Percentiles rank a stretch among this genome's conserved stretches.
These are phyloP conservation scores for Suillus fuscotomentosus DNA, from an alignment of 768 basidiomycete genomes.

Conservation along the genomic window DNA sequence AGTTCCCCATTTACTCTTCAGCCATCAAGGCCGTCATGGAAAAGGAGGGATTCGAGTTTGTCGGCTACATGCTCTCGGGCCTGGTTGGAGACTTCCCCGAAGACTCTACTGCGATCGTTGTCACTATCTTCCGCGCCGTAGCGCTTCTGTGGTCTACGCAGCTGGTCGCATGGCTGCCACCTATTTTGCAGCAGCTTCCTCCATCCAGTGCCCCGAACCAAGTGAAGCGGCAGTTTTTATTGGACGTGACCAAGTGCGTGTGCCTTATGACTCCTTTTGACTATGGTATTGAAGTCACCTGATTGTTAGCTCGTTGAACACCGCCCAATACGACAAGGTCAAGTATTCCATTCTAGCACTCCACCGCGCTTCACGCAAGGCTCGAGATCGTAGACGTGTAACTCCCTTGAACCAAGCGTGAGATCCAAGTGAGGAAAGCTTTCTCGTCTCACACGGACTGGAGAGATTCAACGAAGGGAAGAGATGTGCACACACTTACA, in stretches of 20 bases:
- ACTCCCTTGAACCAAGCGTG: constrained; percentile 26
- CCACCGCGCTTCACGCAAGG: constrained; percentile 73
- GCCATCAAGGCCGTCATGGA: constrained; percentile 61
- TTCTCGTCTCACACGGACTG: neutral
- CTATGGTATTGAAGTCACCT: neutral
- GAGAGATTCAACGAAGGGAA: neutral
- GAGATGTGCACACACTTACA: constrained; percentile 4
- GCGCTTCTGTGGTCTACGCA: constrained; percentile 66
- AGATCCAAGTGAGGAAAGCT: constrained; percentile 7
- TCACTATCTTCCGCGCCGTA: constrained; percentile 74
- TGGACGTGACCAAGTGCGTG: constrained; percentile 72
- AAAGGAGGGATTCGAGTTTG: constrained; percentile 71
- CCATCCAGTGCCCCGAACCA: constrained; percentile 54
- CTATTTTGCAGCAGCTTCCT: constrained; percentile 71
- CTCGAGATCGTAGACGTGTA: constrained; percentile 58
- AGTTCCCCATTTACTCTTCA: constrained; percentile 59
- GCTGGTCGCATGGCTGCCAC: constrained; percentile 69
- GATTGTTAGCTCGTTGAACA: constrained; percentile 56
- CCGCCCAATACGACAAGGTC: constrained; percentile 72
- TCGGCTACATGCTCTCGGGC: constrained; percentile 70
- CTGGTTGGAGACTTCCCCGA: constrained; percentile 88
- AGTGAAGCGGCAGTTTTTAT: constrained; percentile 70
- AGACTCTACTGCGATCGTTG: constrained; percentile 70
- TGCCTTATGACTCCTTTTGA: constrained; percentile 7
- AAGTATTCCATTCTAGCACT: constrained; percentile 74